Evolutionary conservation across 176 grass and related monocot genomes (phyloP).

Genomic region (Canna indica): DNA sequence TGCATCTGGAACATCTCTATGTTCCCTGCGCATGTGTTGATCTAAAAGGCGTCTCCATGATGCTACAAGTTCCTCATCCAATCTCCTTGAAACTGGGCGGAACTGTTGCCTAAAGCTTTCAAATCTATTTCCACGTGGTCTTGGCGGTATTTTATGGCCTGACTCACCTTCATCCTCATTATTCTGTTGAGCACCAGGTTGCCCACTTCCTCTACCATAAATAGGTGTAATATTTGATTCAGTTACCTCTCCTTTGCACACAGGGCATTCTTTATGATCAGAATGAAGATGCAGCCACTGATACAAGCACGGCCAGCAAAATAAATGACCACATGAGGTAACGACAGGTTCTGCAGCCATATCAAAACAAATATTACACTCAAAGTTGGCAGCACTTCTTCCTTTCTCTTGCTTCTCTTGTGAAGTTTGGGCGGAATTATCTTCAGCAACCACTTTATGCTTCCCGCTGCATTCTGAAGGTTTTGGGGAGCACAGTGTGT

Average conservation of each 20-base stretch:
- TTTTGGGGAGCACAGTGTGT: slow-evolving; percentile 1
- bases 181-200: slow-evolving; percentile 35
- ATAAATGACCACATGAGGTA: slow-evolving; percentile 92
- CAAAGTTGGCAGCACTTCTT: slow-evolving; percentile 49
- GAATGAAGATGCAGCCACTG: slow-evolving; percentile 94
- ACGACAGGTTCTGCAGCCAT: slow-evolving; percentile 92
- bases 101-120: slow-evolving; percentile 96
- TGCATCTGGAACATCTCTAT: slow-evolving; percentile 37
- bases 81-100: slow-evolving; percentile 75
- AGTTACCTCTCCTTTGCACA: slow-evolving; percentile 93
- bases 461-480: slow-evolving; percentile 15
- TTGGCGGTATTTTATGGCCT: slow-evolving; percentile 47
- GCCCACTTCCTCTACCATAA: slow-evolving; percentile 68
- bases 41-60: slow-evolving; percentile 70
- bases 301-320: slow-evolving; percentile 96
- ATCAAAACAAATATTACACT: slow-evolving; percentile 94
- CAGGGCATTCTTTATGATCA: slow-evolving; percentile 86
- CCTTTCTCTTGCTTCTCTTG: slow-evolving; percentile 41
- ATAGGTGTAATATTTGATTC: slow-evolving; percentile 83
- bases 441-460: slow-evolving; percentile 28
- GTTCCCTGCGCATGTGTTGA: slow-evolving; percentile 49
- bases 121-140: slow-evolving; percentile 77
- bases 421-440: slow-evolving; percentile 24
- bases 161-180: slow-evolving; percentile 41
- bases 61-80: slow-evolving; percentile 64